Evolutionary conservation across 108 stramenopile species (phyloP), one percentile per base, ranked within the genome.

Genomic region (Nitzschia inconspicua): DNA sequence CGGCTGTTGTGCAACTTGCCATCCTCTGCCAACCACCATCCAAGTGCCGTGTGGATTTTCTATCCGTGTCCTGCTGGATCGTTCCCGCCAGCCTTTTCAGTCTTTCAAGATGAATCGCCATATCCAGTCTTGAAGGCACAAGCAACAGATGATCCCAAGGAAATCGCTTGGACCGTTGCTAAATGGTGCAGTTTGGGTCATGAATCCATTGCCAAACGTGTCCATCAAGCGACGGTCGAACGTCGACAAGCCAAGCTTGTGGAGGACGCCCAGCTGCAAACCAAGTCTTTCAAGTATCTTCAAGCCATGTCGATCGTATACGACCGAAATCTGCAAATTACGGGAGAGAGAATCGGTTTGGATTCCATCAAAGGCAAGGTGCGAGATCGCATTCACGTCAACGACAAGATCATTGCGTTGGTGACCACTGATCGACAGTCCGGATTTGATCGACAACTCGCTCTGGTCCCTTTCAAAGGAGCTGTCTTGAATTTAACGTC

Each of bases 351-450:
- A 4, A 40, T 60, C 26, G 68, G 65, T 14, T 16, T 60, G 1
- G 58, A 46, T 29, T 32, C 59, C 43, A 66, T 47, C 40, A 57
- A 66, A 18, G 88, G 89, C 44, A 90, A 90, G 61, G 92, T 94
- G 4, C 86, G 92, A 18, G 92, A 94, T 70, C 84, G 88, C 6
- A 85, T 88, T 57, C 73, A 66, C 11, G 41, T 63, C 16, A 70
- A 76, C 41, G 66, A 75, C 44, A 71, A 49, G 14, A 39, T 44
- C 4, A 66, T 98, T 22, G 90, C 97, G 9, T 76, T 99, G 58
- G 91, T 97, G 13, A 95, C 98, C 18, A 98, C 97, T 31, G 98
- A 98, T 78, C 85, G 98, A 32, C 97, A 98, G 63, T 95, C 93
- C 19, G 98, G 97, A 24, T 99, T 99, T 72, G 98, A 99, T 78